phyloP scores from a whole-genome alignment of 306 rosid genomes.

The Dalbergia cultrata region DNA sequence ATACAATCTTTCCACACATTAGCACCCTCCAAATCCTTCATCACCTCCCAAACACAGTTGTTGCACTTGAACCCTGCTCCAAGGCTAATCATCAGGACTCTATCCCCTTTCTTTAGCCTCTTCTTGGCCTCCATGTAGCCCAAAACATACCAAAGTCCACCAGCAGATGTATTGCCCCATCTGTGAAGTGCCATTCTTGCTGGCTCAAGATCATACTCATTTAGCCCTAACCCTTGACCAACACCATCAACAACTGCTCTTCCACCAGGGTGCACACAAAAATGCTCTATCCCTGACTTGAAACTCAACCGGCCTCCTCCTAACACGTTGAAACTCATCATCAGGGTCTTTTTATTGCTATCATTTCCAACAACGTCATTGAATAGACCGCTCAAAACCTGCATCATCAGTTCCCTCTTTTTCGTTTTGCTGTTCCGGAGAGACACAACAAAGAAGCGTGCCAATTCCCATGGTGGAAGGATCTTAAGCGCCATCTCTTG shows the following conservation, averaged over 20 bases:
- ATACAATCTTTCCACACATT: too few species aligned
- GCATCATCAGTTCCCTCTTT: slow-evolving; percentile 46
- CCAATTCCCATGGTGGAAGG: slow-evolving; percentile 68
- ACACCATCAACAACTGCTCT: slow-evolving; percentile 82
- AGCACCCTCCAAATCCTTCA: too few species aligned
- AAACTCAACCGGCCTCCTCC: slow-evolving; percentile 59
- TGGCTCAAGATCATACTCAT: slow-evolving; percentile 77
- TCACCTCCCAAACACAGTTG: too few species aligned
- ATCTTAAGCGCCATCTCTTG: slow-evolving; percentile 61
- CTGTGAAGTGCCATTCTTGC: slow-evolving; percentile 79
- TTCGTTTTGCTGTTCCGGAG: background rate
- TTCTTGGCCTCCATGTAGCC: too few species aligned
- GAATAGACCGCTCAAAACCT: background rate
- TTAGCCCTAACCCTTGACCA: slow-evolving; percentile 67
- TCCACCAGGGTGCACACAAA: slow-evolving; percentile 85
- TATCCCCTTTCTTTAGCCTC: too few species aligned
- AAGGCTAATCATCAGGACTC: too few species aligned
- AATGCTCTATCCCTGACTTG: slow-evolving; percentile 74
- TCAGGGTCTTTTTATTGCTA: background rate
- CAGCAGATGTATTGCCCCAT: too few species aligned
- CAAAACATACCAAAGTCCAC: too few species aligned
- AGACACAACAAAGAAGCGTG: slow-evolving; percentile 42
- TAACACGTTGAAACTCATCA: slow-evolving; percentile 26
- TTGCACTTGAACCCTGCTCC: too few species aligned
- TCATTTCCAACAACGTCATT: slow-evolving; percentile 21